Base-by-base conservation (phyloP, 495 filamentous ascomycete genomes). In the Daldinia loculata region DNA sequence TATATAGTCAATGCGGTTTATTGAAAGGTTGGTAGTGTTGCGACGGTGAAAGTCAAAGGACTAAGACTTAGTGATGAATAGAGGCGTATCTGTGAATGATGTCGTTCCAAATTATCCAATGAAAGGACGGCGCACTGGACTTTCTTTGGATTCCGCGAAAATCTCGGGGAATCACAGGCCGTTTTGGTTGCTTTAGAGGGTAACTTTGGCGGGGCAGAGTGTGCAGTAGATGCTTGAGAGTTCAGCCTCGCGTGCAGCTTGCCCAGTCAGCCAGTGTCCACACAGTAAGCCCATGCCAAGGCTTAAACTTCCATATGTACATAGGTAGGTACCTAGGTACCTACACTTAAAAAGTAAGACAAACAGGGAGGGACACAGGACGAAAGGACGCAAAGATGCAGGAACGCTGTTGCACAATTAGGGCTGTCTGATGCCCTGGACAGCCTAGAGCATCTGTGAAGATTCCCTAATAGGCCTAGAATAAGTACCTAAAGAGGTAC, bases 111-210 rank as follows among this genome's bases (percentile, higher is more conserved):
- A 63, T 29, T 9, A 19, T 45, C 70, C 61, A 73, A 69, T 73
- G 52, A 69, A 63, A 73, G 27, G 39, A 45, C 19, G 7, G 48
- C 27, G 30, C 51, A 17, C 32, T 56, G 56, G 19, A 60, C 50
- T 66, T 63, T 56, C 52, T 71, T 69, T 52, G 26, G 58, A n/a
- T 32, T 55, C 57, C 70, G 70, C 70, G 17, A 73, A 73, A 73
- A 73, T 73, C 27, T 73, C 70, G 66, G 70, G 52, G 57, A 64
- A 70, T 71, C 69, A 62, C 43, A 38, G 36, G 32, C 58, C 41
- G 15, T 50, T 66, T 53, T 39, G 15, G 30, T 55, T 24, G 30
- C n/a, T 29, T 17, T 24, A 12, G 34, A 56, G 56, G 27, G 32
- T 52, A 11, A n/a, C 51, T 71, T 51, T 53, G 52, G 63, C 52